Conservation (phyloP, 2,329 filamentous ascomycete species). For the Didymella pinodella region DNA sequence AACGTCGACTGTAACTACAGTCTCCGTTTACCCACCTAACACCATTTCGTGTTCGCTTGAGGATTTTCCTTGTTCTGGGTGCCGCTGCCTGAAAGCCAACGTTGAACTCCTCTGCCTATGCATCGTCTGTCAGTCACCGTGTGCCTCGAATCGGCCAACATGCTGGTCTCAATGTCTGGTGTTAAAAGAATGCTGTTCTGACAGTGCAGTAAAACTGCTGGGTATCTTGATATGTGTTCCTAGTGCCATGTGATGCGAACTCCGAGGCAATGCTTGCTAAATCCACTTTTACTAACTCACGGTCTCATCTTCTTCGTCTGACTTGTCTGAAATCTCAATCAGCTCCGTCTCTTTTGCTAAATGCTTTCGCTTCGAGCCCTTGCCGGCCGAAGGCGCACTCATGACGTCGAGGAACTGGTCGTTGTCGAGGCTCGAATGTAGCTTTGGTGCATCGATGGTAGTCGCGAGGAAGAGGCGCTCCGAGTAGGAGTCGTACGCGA, state of each 20-base stretch:
- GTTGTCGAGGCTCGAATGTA: constrained; percentile 64
- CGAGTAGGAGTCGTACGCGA: constrained; percentile 78
- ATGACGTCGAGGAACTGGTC: constrained; percentile 70
- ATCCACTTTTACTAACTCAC: constrained; percentile 21
- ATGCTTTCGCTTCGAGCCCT: constrained; percentile 52
- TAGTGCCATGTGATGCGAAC: constrained; percentile 6
- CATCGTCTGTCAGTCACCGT: neutral
- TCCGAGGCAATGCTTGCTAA: constrained; percentile 15
- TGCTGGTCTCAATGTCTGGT: neutral
- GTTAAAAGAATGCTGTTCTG: neutral
- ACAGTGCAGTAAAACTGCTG: constrained; percentile 17
- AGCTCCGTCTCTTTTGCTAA: constrained; percentile 33
- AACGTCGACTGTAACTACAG: neutral
- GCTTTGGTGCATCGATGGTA: constrained; percentile 53
- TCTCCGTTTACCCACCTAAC: neutral
- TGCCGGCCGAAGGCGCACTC: constrained; percentile 59
- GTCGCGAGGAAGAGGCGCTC: constrained; percentile 70
- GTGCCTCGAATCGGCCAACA: neutral
- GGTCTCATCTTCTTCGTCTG: constrained; percentile 33
- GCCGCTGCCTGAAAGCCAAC: neutral
- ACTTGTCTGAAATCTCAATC: constrained; percentile 46
- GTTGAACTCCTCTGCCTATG: neutral
- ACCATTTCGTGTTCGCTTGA: neutral
- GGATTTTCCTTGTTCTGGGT: neutral
- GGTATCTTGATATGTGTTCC: constrained; percentile 23